A percentile compares a stretch with the other conserved stretches of the same genome.
phyloP scores from a whole-genome alignment of 2,329 filamentous ascomycete genomes.

The Aspergillus sp. region DNA sequence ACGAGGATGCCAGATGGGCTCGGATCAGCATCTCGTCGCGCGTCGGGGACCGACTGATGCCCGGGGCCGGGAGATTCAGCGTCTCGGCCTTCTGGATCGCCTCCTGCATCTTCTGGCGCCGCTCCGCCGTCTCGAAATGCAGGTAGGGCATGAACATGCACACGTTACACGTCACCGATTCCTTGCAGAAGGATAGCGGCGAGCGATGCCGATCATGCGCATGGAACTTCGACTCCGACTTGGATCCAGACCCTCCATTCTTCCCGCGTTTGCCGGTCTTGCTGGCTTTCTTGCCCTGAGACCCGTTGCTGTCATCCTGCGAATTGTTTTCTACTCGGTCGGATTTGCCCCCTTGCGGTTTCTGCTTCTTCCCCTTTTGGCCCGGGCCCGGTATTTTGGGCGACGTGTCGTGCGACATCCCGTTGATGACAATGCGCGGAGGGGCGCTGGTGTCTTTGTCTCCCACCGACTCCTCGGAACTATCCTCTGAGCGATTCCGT shows the following conservation, averaged over 20 bases:
- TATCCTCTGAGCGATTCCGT: slow-evolving; percentile 32
- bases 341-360: slow-evolving; percentile 22
- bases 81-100: slow-evolving; percentile 46
- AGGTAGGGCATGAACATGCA: slow-evolving; percentile 62
- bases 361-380: slow-evolving; percentile 27
- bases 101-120: slow-evolving; percentile 57
- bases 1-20: slow-evolving; percentile 37
- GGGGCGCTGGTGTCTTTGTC: slow-evolving; percentile 6
- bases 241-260: slow-evolving; percentile 22
- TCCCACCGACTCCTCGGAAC: slow-evolving; percentile 22
- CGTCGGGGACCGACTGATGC: slow-evolving; percentile 30
- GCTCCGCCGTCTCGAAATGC: slow-evolving; percentile 61
- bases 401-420: slow-evolving; percentile 7
- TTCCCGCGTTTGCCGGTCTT: slow-evolving; percentile 28
- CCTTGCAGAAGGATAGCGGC: slow-evolving; percentile 39
- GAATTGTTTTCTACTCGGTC: slow-evolving; percentile 27
- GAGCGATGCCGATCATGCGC: slow-evolving; percentile 32
- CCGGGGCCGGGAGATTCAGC: slow-evolving; percentile 19
- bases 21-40: slow-evolving; percentile 38
- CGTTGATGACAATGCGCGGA: slow-evolving; percentile 24
- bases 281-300: slow-evolving; percentile 30
- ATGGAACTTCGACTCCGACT: slow-evolving; percentile 28
- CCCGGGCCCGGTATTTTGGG: slow-evolving; percentile 12
- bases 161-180: slow-evolving; percentile 28
- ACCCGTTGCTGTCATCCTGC: slow-evolving; percentile 24